Base-by-base conservation (phyloP, 108 stramenopile species). In the Conticribra guillardii region DNA sequence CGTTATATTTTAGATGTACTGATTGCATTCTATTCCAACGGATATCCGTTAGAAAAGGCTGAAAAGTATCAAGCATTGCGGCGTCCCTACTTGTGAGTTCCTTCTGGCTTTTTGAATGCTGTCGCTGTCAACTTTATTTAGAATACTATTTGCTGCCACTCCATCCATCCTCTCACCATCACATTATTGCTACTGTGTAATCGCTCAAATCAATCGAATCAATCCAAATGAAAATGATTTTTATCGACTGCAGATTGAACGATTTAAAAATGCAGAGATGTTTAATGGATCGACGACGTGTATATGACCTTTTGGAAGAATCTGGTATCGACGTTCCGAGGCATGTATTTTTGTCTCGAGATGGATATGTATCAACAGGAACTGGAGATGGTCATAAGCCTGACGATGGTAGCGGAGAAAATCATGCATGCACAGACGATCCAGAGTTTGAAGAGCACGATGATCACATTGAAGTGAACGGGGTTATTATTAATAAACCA, bases 401-500 rank as follows among this genome's bases (percentile, higher is more conserved):
- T 41, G 74, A 85, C 7, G 81, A 88, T 37, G 44, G 48, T 29
- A 67, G 37, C 23, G 64, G 37, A 4, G 62, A 24, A 30, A 34
- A 32, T 24, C 29, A 29, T 22, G 62, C 27, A 5, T 69, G 69
- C 28, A 15, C 7, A 1, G 71, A 75, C 26, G 79, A 73, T 44
- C 73, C 53, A 21, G 82, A 81, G 47, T 69, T 98, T 7, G 82
- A 81, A 32, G 98, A 98, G 65, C 86, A 85, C 76, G 98, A 98
- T 54, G 98, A 98, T 79, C 93, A 91, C 66, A 96, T 98, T 51
- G 93, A 94, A 76, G 82, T 98, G 28, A 96, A 97, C 67, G 96
- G 96, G n/a, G 80, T 93, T 18, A 66, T 54, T 31, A 92, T 99
- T 53, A 75, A 98, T 84, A 99, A 99, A 74, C 99, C 99, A 7